A percentile compares a stretch with the other conserved stretches of the same genome.
phyloP scores from a whole-genome alignment of 2,329 filamentous ascomycete species.

The Penicillium rolfsii region DNA sequence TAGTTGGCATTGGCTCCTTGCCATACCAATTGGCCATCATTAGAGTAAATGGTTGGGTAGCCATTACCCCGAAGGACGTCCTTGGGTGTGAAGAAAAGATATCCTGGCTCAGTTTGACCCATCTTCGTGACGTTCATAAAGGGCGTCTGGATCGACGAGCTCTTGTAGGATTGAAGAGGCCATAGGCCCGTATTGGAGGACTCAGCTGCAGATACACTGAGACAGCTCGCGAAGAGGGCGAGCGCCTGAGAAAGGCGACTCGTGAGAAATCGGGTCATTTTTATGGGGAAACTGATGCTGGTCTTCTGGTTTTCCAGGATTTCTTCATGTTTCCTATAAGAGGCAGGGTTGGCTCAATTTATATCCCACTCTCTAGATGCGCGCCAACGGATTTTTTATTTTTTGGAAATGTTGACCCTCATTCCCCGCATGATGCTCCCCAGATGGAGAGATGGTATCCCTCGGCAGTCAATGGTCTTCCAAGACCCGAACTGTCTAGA shows the following conservation, averaged over 20 bases:
- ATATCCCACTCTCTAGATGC: neutral
- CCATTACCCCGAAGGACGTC: conserved; percentile 15
- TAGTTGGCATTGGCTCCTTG: conserved; percentile 29
- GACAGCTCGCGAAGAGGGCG: conserved; percentile 11
- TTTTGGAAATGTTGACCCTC: neutral
- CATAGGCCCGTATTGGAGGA: conserved; percentile 14
- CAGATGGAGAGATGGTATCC: neutral
- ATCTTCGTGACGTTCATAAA: conserved; percentile 29
- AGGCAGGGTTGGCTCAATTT: neutral
- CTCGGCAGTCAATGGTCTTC: neutral
- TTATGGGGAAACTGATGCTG: neutral
- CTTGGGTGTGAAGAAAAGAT: conserved; percentile 30
- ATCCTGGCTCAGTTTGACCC: conserved; percentile 31
- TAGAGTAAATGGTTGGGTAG: conserved; percentile 28
- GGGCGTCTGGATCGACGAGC: conserved; percentile 20
- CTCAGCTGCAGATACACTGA: conserved; percentile 7
- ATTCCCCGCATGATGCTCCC: conserved; percentile 1
- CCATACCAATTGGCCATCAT: conserved; percentile 37
- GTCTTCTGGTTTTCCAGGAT: neutral
- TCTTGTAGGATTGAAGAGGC: conserved; percentile 28
- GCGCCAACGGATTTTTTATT: too few species aligned
- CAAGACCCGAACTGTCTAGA: neutral
- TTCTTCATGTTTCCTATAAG: neutral
- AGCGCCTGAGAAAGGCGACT: conserved; percentile 8
- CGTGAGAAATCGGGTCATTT: neutral